A percentile compares a stretch with the other conserved stretches of the same genome.
phyloP scores from a whole-genome alignment of 1,139 yeast genomes.

The Yarrowia galli region DNA sequence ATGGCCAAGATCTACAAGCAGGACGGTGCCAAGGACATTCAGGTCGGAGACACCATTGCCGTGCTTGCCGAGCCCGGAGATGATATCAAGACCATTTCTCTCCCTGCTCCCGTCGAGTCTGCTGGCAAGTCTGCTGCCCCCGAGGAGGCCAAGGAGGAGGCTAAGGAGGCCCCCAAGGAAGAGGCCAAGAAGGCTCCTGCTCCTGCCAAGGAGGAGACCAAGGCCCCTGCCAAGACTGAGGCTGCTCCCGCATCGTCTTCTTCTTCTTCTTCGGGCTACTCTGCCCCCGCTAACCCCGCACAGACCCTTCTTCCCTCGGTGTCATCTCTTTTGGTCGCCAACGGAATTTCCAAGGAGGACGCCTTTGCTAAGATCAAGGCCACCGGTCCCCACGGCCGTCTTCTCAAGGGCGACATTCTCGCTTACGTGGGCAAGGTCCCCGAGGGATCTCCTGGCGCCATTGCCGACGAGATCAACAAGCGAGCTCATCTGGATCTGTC shows the following conservation, averaged over 20 bases:
- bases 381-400: conserved; percentile 87
- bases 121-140: conserved; percentile 46
- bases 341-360: conserved; percentile 69
- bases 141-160: conserved; percentile 42
- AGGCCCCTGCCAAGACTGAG: conserved; percentile 22
- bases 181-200: conserved; percentile 39
- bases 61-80: conserved; percentile 87
- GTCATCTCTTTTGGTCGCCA: conserved; percentile 64
- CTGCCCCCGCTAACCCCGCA: conserved; percentile 60
- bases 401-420: conserved; percentile 89
- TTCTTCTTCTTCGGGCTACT: conserved; percentile 42
- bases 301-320: conserved; percentile 87
- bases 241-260: conserved; percentile 4
- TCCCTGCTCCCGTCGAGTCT: conserved; percentile 57
- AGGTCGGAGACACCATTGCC: conserved; percentile 92
- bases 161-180: conserved; percentile 40
- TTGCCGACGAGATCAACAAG: conserved; percentile 64
- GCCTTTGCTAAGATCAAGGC: conserved; percentile 78
- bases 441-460: conserved; percentile 58
- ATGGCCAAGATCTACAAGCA: conserved; percentile 74
- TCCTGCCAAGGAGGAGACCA: conserved; percentile 14
- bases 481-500: conserved; percentile 78
- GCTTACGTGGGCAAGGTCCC: conserved; percentile 80
- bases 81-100: conserved; percentile 68
- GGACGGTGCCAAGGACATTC: conserved; percentile 78